Evolutionary conservation across 2,329 filamentous ascomycete species (phyloP).

Genomic region (Claviceps cyperi): DNA sequence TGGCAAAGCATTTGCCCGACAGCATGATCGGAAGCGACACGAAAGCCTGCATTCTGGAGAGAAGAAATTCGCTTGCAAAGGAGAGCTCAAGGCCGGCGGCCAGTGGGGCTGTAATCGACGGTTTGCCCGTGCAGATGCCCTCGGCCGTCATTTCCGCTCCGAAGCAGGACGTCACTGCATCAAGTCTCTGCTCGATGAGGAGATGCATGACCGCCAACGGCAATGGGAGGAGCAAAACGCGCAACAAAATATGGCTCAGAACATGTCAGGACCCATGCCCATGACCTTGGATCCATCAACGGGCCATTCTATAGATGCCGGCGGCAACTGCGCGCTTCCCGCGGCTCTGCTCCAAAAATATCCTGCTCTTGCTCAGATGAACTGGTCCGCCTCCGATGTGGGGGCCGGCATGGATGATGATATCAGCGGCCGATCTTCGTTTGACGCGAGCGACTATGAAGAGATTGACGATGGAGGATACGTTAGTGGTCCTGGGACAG

Average conservation of each 20-base stretch:
- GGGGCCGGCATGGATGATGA: conserved; percentile 62
- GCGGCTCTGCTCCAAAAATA: conserved; percentile 83
- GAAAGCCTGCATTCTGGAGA: conserved; percentile 93
- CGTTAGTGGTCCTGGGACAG: conserved; percentile 46
- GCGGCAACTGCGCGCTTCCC: conserved; percentile 56
- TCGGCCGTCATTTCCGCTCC: conserved; percentile 87
- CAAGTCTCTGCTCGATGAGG: conserved; percentile 91
- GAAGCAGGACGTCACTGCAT: conserved; percentile 95
- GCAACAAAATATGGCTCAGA: conserved; percentile 49
- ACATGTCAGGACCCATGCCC: conserved; percentile 37
- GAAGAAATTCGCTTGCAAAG: conserved; percentile 97
- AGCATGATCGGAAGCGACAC: conserved; percentile 94
- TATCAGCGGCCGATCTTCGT: conserved; percentile 64
- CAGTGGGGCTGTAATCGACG: conserved; percentile 88
- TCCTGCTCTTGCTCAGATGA: conserved; percentile 78
- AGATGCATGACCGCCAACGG: conserved; percentile 69
- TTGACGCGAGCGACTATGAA: conserved; percentile 67
- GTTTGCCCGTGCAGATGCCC: conserved; percentile 87
- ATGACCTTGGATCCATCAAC: conserved; percentile 47
- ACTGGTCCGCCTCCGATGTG: conserved; percentile 57
- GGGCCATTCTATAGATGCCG: conserved; percentile 41
- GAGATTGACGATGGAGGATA: conserved; percentile 59
- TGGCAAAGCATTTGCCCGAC: conserved; percentile 90
- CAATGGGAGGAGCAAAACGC: conserved; percentile 59
- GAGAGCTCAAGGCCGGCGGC: conserved; percentile 67